Evolutionary conservation across 345 rosid species (phyloP).

Genomic region (Arabis hirsuta): DNA sequence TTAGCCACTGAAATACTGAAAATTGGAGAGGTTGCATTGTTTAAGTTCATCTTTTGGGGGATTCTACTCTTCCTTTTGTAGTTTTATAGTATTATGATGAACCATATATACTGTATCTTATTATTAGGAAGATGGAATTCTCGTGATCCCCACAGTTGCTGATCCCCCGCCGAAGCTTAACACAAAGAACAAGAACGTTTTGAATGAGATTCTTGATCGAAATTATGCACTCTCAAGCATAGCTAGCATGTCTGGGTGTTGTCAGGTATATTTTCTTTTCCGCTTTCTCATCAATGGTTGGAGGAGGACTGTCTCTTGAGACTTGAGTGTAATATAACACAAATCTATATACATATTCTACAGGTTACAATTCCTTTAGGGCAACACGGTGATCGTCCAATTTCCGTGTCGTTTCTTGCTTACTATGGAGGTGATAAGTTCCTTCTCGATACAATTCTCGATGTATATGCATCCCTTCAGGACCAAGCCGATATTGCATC

Average conservation of each 20-base stretch:
- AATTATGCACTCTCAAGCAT: constrained; percentile 64
- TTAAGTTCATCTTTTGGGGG: background rate
- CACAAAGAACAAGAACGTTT: constrained; percentile 53
- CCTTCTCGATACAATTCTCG: constrained; percentile 85
- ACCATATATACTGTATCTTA: constrained; percentile 20
- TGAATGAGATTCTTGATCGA: constrained; percentile 66
- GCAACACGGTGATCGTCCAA: constrained; percentile 64
- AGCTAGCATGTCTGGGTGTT: constrained; percentile 93
- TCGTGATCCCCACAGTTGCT: constrained; percentile 80
- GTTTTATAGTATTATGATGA: constrained; percentile 2
- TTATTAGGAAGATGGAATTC: constrained; percentile 72
- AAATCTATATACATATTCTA: constrained; percentile 22
- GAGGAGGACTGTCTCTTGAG: constrained; percentile 20
- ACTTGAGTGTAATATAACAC: constrained; percentile 15
- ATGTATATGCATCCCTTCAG: constrained; percentile 78
- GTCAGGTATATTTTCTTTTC: constrained; percentile 63
- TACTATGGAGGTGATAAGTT: constrained; percentile 87
- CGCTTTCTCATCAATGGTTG: constrained; percentile 18
- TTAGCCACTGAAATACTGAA: background rate
- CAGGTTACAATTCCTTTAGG: constrained; percentile 90
- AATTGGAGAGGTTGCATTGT: background rate
- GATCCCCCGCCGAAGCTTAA: constrained; percentile 71
- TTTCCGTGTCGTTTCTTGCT: constrained; percentile 79
- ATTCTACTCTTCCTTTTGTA: background rate
- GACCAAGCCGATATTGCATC: constrained; percentile 69